Evolutionary conservation across 148 eudicot species (phyloP).

Genomic region (Drosera capensis): DNA sequence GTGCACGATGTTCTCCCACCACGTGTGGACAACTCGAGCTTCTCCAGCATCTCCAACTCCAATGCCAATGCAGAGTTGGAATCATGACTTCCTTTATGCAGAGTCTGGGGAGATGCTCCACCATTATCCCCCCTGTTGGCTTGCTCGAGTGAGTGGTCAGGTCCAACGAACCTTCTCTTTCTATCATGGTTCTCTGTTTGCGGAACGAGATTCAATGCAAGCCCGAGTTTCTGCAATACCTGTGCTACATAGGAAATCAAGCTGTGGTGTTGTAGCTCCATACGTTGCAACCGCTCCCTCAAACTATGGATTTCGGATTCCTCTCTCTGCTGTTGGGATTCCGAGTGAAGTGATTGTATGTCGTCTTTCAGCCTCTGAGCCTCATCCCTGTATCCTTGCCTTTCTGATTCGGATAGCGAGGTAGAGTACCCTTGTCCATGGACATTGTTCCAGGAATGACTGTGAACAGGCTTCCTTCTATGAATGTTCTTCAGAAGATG

Average conservation of each 20-base stretch:
- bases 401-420: conserved; percentile 52
- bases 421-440: conserved; percentile 31
- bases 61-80: conserved; percentile 19
- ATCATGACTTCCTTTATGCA: conserved; percentile 25
- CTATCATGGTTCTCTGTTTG: conserved; percentile 43
- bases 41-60: conserved; percentile 32
- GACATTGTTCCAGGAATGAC: conserved; percentile 50
- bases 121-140: conserved; percentile 16
- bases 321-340: conserved; percentile 33
- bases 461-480: conserved; percentile 82
- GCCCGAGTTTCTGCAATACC: conserved; percentile 33
- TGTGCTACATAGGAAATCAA: conserved; percentile 36
- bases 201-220: conserved; percentile 23
- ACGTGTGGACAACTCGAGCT: conserved; percentile 36
- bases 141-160: conserved; percentile 24
- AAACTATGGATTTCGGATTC: conserved; percentile 29
- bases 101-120: conserved; percentile 2
- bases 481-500: conserved; percentile 71
- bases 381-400: conserved; percentile 40
- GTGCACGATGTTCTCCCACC: conserved; percentile 46
- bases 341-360: conserved; percentile 29
- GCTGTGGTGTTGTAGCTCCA: conserved; percentile 32
- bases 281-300: conserved; percentile 27
- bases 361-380: conserved; percentile 42
- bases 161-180: conserved; percentile 49